Conservation (phyloP, 257 asterid species). For the Plantago elongata region DNA sequence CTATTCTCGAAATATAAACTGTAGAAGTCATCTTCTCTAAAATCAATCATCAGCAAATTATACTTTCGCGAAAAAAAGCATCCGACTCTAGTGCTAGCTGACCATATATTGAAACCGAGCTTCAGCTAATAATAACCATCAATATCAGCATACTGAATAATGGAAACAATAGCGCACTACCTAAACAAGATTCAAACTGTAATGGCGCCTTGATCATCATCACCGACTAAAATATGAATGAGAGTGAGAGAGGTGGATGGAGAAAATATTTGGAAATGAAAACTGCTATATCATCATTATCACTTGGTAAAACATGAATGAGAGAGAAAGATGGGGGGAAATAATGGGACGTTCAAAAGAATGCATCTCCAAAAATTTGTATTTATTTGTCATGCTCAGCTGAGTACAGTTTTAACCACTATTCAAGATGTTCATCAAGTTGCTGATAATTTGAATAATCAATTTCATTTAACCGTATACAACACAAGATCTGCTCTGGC, state of each 20-base stretch:
- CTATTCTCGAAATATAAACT: too few relatives aligned
- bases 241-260: too few relatives aligned
- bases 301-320: background rate
- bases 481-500: conserved; percentile 91
- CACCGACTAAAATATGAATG: too few relatives aligned
- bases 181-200: too few relatives aligned
- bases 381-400: conserved; percentile 17
- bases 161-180: background rate
- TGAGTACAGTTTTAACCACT: conserved; percentile 28
- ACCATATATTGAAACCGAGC: too few relatives aligned
- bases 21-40: too few relatives aligned
- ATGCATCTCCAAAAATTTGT: conserved; percentile 18
- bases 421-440: conserved; percentile 43
- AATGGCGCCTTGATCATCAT: too few relatives aligned
- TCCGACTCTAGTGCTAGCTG: background rate
- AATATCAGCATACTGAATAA: background rate
- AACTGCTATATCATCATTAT: background rate
- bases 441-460: conserved; percentile 76
- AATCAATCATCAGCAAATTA: too few relatives aligned
- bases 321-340: background rate
- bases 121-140: background rate
- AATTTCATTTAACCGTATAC: conserved; percentile 78
- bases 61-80: too few relatives aligned
- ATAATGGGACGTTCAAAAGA: background rate
- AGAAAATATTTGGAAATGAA: too few relatives aligned